phyloP scores from a whole-genome alignment of 441 rosid species.

The Erysimum cheiri region DNA sequence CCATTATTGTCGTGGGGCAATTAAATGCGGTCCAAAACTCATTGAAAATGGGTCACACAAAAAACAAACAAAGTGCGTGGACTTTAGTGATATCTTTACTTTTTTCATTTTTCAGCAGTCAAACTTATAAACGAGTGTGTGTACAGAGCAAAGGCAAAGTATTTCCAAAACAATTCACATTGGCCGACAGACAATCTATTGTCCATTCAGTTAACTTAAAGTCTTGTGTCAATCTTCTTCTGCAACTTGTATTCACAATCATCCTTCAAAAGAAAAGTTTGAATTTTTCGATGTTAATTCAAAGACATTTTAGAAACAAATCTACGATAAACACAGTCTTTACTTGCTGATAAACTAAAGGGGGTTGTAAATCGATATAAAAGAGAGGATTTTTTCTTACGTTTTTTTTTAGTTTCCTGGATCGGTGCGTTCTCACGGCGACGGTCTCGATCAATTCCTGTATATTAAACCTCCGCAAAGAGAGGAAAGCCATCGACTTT shows the following conservation, averaged over 20 bases:
- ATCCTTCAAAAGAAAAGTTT: neutral
- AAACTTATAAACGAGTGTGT: constrained; percentile 12
- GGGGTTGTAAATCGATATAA: neutral
- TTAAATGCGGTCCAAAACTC: constrained; percentile 8
- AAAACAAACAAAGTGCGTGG: neutral
- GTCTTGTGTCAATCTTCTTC: neutral
- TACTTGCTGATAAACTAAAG: neutral
- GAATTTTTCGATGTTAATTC: neutral
- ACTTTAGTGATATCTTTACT: neutral
- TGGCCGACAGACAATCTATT: constrained; percentile 22
- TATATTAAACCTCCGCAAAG: neutral
- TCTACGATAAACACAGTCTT: neutral
- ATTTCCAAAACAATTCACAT: neutral
- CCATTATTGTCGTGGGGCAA: neutral
- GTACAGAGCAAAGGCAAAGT: constrained; percentile 2
- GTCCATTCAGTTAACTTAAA: constrained; percentile 2
- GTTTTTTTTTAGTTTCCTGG: constrained; percentile 5
- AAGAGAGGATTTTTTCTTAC: neutral
- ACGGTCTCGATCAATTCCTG: neutral
- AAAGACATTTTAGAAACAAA: neutral
- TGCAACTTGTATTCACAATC: neutral
- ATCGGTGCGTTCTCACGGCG: neutral
- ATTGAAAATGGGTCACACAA: constrained; percentile 5
- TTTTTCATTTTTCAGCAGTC: constrained; percentile 25
- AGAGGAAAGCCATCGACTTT: neutral